phyloP scores from a whole-genome alignment of 768 basidiomycete genomes.

The Panellus pusillus region DNA sequence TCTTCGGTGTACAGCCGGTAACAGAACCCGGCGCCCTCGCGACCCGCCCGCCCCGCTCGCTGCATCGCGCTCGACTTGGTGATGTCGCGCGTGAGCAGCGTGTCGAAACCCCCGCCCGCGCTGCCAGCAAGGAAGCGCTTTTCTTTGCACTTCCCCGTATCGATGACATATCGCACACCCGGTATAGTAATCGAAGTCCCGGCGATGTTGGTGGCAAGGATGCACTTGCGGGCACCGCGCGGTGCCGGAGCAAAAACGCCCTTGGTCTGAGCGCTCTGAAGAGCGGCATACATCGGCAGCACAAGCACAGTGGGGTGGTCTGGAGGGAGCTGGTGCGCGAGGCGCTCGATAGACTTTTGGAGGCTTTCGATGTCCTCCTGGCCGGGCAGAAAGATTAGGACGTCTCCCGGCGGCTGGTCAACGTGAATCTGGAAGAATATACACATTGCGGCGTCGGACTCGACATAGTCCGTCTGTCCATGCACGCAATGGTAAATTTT shows the following conservation, averaged over 20 bases:
- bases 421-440: conserved; percentile 94
- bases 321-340: conserved; percentile 67
- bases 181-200: conserved; percentile 98
- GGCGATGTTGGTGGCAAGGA: conserved; percentile 96
- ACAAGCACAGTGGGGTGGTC: conserved; percentile 60
- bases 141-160: conserved; percentile 95
- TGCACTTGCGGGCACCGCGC: conserved; percentile 78
- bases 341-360: conserved; percentile 68
- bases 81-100: conserved; percentile 77
- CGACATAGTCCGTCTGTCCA: conserved; percentile 78
- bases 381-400: conserved; percentile 93
- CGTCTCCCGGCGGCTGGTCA: conserved; percentile 78
- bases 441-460: conserved; percentile 87
- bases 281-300: conserved; percentile 84
- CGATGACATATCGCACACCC: conserved; percentile 92
- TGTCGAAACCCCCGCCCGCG: conserved; percentile 82
- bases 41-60: conserved; percentile 94
- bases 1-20: conserved; percentile 91
- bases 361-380: conserved; percentile 97
- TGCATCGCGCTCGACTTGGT: conserved; percentile 91
- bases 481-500: conserved; percentile 75
- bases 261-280: conserved; percentile 74
- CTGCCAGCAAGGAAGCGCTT: conserved; percentile 76
- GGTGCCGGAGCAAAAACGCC: conserved; percentile 74
- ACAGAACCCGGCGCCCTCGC: conserved; percentile 85